Conservation (phyloP, 305 asterid species). For the Galium porrigens region DNA sequence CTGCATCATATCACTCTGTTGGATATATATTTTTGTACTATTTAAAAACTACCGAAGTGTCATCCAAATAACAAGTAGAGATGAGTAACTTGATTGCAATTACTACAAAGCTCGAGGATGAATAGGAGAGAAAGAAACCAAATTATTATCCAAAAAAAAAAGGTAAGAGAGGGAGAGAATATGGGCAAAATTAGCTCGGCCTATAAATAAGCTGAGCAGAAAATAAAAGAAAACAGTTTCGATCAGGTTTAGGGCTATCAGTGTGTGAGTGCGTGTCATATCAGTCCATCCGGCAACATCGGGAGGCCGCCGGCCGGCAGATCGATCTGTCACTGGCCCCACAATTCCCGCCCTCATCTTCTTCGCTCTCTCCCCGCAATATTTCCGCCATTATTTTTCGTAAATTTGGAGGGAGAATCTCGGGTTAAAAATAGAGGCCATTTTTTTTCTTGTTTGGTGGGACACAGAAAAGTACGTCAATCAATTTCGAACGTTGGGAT, state of each 20-base stretch:
- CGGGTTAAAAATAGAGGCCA: background rate
- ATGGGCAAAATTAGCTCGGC: background rate
- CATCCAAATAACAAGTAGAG: background rate
- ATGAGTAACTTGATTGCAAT: background rate
- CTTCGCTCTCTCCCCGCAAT: slow-evolving; percentile 6
- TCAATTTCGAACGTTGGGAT: slow-evolving; percentile 29
- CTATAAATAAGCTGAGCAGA: background rate
- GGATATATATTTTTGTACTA: too few species aligned
- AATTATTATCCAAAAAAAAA: background rate
- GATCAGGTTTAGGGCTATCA: background rate
- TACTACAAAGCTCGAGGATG: background rate
- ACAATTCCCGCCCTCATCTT: slow-evolving; percentile 28
- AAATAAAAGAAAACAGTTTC: background rate
- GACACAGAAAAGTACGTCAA: slow-evolving; percentile 31
- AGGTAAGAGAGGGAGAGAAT: background rate
- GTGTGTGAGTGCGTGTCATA: slow-evolving; percentile 13
- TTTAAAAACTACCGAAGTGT: too few species aligned
- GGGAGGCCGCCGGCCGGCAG: slow-evolving; percentile 42
- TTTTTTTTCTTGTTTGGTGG: background rate
- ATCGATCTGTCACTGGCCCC: slow-evolving; percentile 38
- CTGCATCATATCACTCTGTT: too few species aligned
- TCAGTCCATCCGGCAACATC: slow-evolving; percentile 43
- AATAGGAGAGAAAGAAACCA: background rate
- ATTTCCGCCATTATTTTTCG: slow-evolving; percentile 19
- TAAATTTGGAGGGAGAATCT: slow-evolving; percentile 12